phyloP scores from a whole-genome alignment of 2,329 filamentous ascomycete genomes.

The Ophiostoma piceae region DNA sequence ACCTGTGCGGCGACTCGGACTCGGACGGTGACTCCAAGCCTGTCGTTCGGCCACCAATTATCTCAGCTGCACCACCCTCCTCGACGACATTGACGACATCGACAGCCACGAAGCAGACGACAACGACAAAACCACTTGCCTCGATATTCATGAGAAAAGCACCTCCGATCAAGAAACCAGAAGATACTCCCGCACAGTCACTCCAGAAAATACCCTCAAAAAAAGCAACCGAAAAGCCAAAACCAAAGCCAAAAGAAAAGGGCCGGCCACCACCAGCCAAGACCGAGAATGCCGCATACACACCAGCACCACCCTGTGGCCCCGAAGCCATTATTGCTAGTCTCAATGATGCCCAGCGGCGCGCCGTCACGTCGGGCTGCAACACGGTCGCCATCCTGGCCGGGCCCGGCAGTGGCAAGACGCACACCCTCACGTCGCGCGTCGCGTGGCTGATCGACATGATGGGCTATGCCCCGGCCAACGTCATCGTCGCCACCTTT shows the following conservation, averaged over 20 bases:
- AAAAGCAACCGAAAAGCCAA: background rate
- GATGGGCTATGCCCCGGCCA: slow-evolving; percentile 67
- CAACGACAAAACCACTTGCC: background rate
- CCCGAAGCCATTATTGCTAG: slow-evolving; percentile 40
- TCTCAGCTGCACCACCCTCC: background rate
- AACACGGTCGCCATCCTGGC: slow-evolving; percentile 61
- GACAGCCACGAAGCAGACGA: background rate
- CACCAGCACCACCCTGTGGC: background rate
- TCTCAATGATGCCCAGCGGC: slow-evolving; percentile 52
- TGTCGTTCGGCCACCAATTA: no score
- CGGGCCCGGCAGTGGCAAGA: slow-evolving; percentile 75
- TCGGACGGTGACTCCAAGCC: background rate
- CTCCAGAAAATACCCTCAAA: background rate
- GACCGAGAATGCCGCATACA: background rate
- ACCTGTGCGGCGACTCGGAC: slow-evolving; percentile 22
- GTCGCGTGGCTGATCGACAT: slow-evolving; percentile 81
- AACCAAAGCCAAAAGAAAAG: background rate
- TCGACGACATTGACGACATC: background rate
- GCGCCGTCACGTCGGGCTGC: slow-evolving; percentile 50
- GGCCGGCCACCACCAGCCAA: background rate
- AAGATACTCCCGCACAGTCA: background rate
- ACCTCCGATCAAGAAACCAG: background rate
- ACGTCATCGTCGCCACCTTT: slow-evolving; percentile 93
- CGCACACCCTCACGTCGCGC: slow-evolving; percentile 87
- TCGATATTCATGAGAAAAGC: slow-evolving; percentile 9